Base-by-base conservation (phyloP, 202 grass and related monocot species). In the Zizania palustris region DNA sequence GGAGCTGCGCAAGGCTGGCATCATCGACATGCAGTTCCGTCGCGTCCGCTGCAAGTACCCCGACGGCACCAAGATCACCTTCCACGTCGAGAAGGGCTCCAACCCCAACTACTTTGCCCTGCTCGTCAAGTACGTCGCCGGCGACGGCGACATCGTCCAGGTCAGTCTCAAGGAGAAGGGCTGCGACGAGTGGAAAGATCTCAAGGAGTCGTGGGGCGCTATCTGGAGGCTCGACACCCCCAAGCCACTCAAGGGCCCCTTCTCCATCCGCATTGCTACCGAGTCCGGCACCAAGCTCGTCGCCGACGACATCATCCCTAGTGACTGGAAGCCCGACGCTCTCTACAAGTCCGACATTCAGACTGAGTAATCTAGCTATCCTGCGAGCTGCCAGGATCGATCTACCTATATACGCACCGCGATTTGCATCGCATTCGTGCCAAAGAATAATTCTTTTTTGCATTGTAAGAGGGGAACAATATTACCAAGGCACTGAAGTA, bases 71-170 rank as follows among this genome's bases (percentile, higher is more conserved):
- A 92, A 91, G 74, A 70, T 92, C 14, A 51, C 85, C 33, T 96
- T 96, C 85, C 89, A 90, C 8, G 72, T 90, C 0, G 93, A 90
- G 79, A 85, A 92, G 66, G 89, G 87, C 0, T 88, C 85, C 39
- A 92, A 88, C 79, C 63, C 64, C 11, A 80, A 85, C 63, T 92
- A 92, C 76, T 38, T 96, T 0, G 85, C 85, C 0, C 11, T 96
- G 38, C 46, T 92, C 5, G 63, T 90, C 66, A 88, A 96, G 75
- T 96, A 65, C 59, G 79, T 72, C 3, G 63, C 43, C 4, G 87
- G 79, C 10, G 89, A 96, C 6, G 89, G 93, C 0, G 84, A 96
- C 57, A 43, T 92, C 3, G 70, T 82, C 28, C 28, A 33, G 0
- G 77, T 91, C 1, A 81, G 85, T 1, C 50, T 91, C 28, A 77